These are phyloP conservation scores for Chloris gayana DNA, from an alignment of 176 grass and related monocot genomes.

Conservation along the genomic window DNA sequence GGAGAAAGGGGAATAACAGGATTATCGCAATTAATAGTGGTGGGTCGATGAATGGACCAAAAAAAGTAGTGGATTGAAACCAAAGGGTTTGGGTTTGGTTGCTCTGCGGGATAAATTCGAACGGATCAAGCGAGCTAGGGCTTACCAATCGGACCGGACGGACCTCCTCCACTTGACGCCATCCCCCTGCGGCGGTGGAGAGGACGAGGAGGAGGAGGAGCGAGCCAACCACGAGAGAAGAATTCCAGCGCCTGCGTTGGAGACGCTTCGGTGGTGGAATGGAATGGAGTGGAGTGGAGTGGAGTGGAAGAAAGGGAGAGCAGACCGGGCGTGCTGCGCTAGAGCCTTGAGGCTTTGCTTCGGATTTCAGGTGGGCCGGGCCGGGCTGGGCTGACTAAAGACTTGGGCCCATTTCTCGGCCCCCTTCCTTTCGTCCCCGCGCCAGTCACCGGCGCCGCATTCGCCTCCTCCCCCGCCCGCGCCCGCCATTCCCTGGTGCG, in stretches of 20 bases:
- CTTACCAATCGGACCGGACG: slow-evolving; percentile 38
- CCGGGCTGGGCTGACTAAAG: background rate
- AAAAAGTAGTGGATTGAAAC: background rate
- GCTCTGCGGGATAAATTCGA: background rate
- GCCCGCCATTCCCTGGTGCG: background rate
- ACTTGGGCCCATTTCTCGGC: background rate
- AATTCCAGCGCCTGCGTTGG: background rate
- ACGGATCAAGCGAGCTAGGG: slow-evolving; percentile 6
- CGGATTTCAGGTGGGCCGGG: too few relatives aligned
- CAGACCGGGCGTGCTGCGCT: too few relatives aligned
- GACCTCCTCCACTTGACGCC: slow-evolving; percentile 37
- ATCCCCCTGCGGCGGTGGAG: background rate
- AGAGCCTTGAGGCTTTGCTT: too few relatives aligned
- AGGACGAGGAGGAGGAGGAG: background rate
- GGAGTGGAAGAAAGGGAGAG: background rate
- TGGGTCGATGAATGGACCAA: too few relatives aligned
- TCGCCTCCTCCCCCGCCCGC: background rate
- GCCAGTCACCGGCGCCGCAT: background rate
- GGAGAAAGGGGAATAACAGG: background rate
- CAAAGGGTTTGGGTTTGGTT: background rate
- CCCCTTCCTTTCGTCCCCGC: background rate
- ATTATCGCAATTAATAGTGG: background rate
- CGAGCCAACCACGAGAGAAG: background rate
- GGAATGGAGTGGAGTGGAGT: background rate
- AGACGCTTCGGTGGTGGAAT: background rate